Percentiles rank a stretch among this genome's conserved stretches.
phyloP scores from a whole-genome alignment of 2,329 filamentous ascomycete genomes.

The Aspergillus vadensis region DNA sequence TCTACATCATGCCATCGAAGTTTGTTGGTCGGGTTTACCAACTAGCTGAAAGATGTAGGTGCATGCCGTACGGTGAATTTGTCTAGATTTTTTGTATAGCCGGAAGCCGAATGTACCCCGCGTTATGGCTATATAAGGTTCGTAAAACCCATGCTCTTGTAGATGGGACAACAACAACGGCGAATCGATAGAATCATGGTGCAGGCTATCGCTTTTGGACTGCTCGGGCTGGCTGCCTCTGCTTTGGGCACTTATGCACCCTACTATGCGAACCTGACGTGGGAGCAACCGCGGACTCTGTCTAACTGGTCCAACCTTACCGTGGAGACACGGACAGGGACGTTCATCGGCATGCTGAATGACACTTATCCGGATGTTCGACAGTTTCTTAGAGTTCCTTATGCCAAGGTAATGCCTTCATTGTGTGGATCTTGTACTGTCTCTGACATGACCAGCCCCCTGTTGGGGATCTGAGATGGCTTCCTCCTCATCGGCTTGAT shows the following conservation, averaged over 20 bases:
- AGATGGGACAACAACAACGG: too few species aligned
- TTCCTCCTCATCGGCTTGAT: slow-evolving; percentile 30
- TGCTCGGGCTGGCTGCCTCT: background rate
- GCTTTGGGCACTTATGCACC: slow-evolving; percentile 7
- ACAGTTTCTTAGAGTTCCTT: slow-evolving; percentile 42
- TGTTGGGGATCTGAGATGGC: slow-evolving; percentile 21
- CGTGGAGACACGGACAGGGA: slow-evolving; percentile 17
- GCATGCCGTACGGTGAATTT: background rate
- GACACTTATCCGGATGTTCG: slow-evolving; percentile 39
- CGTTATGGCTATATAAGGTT: background rate
- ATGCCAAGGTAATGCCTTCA: slow-evolving; percentile 27
- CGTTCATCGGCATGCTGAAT: slow-evolving; percentile 36
- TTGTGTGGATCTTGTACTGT: too few species aligned
- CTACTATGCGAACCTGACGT: slow-evolving; percentile 22
- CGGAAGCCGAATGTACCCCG: background rate
- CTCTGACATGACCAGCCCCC: background rate
- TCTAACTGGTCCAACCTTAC: slow-evolving; percentile 22
- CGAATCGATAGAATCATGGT: background rate
- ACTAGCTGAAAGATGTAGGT: background rate
- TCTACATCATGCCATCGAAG: background rate
- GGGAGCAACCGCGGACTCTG: slow-evolving; percentile 18
- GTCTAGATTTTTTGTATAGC: background rate
- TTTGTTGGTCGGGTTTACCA: background rate
- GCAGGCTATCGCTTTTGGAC: background rate
- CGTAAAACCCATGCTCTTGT: too few species aligned